Conservation (phyloP, 2,329 filamentous ascomycete species). For the Ophiosphaerella herpotricha region DNA sequence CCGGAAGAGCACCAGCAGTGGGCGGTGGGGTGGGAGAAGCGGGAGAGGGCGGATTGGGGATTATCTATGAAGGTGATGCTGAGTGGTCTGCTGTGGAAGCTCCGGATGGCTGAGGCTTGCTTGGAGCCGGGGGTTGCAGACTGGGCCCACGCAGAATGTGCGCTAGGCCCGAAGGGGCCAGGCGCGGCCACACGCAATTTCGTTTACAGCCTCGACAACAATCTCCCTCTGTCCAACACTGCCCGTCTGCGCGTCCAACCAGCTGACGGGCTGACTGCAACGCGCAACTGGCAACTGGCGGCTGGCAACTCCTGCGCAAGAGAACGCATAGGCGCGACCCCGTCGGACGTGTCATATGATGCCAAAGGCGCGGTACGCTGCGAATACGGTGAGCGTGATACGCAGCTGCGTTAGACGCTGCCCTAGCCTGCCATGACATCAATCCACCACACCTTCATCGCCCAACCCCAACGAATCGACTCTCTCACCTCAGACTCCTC, state of each 20-base stretch:
- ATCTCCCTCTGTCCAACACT: too few relatives aligned
- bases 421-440: slow-evolving; percentile 26
- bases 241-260: too few relatives aligned
- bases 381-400: slow-evolving; percentile 13
- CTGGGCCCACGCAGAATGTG: slow-evolving; percentile 20
- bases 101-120: slow-evolving; percentile 40
- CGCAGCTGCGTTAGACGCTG: slow-evolving; percentile 17
- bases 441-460: slow-evolving; percentile 19
- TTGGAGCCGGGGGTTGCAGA: slow-evolving; percentile 27
- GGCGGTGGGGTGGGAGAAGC: slow-evolving; percentile 3
- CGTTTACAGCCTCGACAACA: slow-evolving; percentile 23
- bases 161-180: slow-evolving; percentile 15
- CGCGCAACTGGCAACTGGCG: too few relatives aligned
- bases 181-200: slow-evolving; percentile 16
- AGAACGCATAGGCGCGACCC: not conserved
- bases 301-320: too few relatives aligned
- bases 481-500: slow-evolving; percentile 5
- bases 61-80: slow-evolving; percentile 32
- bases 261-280: too few relatives aligned
- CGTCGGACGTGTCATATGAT: slow-evolving; percentile 1
- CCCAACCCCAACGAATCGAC: slow-evolving; percentile 9
- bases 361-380: slow-evolving; percentile 1
- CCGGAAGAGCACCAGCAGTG: slow-evolving; percentile 9
- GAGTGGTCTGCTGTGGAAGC: slow-evolving; percentile 25
- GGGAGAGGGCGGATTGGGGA: slow-evolving; percentile 28